Evolutionary conservation across 2,329 filamentous ascomycete species (phyloP).

Genomic region (Monosporascus sp.): DNA sequence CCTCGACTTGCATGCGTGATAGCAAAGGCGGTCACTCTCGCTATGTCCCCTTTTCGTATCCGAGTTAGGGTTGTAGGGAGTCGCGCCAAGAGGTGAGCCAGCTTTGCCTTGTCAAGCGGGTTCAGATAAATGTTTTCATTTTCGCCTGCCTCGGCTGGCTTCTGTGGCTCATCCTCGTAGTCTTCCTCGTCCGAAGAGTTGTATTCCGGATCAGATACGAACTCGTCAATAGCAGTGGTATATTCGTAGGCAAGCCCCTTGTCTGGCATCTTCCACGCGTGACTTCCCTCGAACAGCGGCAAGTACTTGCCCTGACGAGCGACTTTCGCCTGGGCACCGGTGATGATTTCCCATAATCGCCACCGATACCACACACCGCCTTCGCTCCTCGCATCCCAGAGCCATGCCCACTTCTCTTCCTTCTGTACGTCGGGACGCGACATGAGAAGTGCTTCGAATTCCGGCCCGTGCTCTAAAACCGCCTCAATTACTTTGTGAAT

Average conservation of each 20-base stretch:
- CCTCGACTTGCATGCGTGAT: constrained; percentile 81
- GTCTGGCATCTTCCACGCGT: constrained; percentile 73
- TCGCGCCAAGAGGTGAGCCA: constrained; percentile 77
- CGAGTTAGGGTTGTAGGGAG: constrained; percentile 71
- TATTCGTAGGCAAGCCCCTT: constrained; percentile 76
- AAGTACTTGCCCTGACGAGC: constrained; percentile 47
- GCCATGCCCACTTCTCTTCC: constrained; percentile 89
- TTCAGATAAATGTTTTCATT: constrained; percentile 65
- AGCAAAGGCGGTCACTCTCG: constrained; percentile 79
- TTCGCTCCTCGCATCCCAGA: constrained; percentile 77
- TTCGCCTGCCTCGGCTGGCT: constrained; percentile 32
- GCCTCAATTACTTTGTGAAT: constrained; percentile 86
- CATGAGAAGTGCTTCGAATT: constrained; percentile 93
- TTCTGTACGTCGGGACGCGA: constrained; percentile 73
- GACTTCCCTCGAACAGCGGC: constrained; percentile 68
- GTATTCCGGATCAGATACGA: constrained; percentile 80
- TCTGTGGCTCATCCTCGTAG: constrained; percentile 52
- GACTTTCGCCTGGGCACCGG: constrained; percentile 46
- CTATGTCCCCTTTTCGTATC: constrained; percentile 79
- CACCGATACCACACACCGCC: constrained; percentile 90
- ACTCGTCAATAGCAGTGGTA: constrained; percentile 67
- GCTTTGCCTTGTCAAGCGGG: constrained; percentile 76
- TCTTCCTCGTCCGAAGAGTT: constrained; percentile 83
- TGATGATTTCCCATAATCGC: constrained; percentile 83
- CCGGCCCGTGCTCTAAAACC: constrained; percentile 72